A percentile compares a stretch with the other conserved stretches of the same genome.
Conservation (phyloP, 805 yeast species). For the Danielia oregonensis region DNA sequence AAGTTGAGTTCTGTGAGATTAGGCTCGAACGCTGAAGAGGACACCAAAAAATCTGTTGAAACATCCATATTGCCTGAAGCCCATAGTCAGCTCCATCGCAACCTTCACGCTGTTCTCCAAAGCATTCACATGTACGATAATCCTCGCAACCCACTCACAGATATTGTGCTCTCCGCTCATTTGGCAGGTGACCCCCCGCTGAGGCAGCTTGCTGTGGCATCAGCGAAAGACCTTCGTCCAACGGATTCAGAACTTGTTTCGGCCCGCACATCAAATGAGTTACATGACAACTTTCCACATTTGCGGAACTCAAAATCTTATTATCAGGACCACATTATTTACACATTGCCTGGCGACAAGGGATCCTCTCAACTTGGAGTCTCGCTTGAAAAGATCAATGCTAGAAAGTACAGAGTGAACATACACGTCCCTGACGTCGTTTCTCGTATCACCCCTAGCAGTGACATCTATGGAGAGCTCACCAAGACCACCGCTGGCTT, state of each 20-base stretch:
- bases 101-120: slow-evolving; percentile 13
- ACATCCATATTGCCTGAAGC: too few relatives aligned
- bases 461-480: slow-evolving; percentile 9
- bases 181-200: slow-evolving; percentile 19
- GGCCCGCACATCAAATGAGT: slow-evolving; percentile 1
- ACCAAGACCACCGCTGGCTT: slow-evolving; percentile 6
- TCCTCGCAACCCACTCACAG: slow-evolving; percentile 20
- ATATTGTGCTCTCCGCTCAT: slow-evolving; percentile 26
- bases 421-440: slow-evolving; percentile 43
- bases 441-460: slow-evolving; percentile 29
- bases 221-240: slow-evolving; percentile 17
- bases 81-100: too few relatives aligned
- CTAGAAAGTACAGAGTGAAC: slow-evolving; percentile 32
- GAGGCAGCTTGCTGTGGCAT: slow-evolving; percentile 16
- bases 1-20: too few relatives aligned
- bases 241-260: slow-evolving; percentile 3
- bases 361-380: slow-evolving; percentile 19
- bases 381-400: slow-evolving; percentile 34
- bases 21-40: too few relatives aligned
- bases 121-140: slow-evolving; percentile 22
- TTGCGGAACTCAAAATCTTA: slow-evolving; percentile 20
- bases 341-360: slow-evolving; percentile 24
- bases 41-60: neutral
- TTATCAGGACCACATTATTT: slow-evolving; percentile 28
- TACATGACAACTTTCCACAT: slow-evolving; percentile 29